Percentiles rank a stretch among this genome's conserved stretches.
These are phyloP conservation scores for Massarina eburnea DNA, from an alignment of 2,329 filamentous ascomycete species.

Conservation along the genomic window DNA sequence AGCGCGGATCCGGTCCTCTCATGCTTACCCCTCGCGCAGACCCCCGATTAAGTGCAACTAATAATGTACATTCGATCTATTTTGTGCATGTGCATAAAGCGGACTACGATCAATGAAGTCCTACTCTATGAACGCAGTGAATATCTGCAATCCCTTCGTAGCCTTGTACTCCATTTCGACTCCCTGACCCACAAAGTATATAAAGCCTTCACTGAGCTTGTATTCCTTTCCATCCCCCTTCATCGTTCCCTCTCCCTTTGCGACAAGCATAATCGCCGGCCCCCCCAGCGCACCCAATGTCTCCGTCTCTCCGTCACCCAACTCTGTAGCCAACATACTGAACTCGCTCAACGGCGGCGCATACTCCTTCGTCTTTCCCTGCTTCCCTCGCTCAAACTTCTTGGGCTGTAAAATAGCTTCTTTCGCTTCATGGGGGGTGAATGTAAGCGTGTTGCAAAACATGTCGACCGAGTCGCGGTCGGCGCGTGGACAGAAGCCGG, in stretches of 20 bases:
- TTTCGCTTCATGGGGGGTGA: conserved; percentile 60
- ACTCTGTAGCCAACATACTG: conserved; percentile 62
- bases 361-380: conserved; percentile 65
- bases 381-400: conserved; percentile 54
- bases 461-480: conserved; percentile 66
- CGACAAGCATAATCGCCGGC: conserved; percentile 65
- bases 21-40: conserved; percentile 8
- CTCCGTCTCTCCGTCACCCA: conserved; percentile 63
- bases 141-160: conserved; percentile 49
- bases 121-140: conserved; percentile 51
- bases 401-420: conserved; percentile 59
- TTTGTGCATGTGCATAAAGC: background rate
- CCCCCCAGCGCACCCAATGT: conserved; percentile 58
- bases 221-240: conserved; percentile 55
- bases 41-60: conserved; percentile 6
- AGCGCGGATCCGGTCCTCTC: conserved; percentile 28
- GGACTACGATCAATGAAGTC: background rate
- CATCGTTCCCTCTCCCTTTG: conserved; percentile 60
- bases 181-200: conserved; percentile 68
- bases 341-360: conserved; percentile 72
- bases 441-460: conserved; percentile 65
- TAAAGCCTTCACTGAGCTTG: conserved; percentile 61
- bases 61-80: conserved; percentile 7
- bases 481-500: conserved; percentile 69
- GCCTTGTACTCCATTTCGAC: conserved; percentile 52